Evolutionary conservation across 176 grass and related monocot genomes (phyloP), one percentile per base, ranked within the genome.

Genomic region (Eragrostis nindensis): DNA sequence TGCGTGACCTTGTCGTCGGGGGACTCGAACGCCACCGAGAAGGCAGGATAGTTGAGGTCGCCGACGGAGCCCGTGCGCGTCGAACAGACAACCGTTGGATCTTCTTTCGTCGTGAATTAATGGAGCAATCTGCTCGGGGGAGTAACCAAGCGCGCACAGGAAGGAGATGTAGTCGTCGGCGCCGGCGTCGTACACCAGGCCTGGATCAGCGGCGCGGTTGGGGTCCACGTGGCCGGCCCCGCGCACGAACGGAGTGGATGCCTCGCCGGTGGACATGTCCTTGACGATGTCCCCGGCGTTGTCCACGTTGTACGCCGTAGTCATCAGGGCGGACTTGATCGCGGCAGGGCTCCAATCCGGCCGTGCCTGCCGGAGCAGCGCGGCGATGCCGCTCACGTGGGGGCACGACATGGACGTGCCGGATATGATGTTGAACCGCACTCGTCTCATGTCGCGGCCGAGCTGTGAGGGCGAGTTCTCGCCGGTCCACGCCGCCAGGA

Each of bases 401-500:
- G 94, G 91, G 83, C 91, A 92, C 6, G 94, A 72, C 87, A 97
- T 92, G 48, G 91, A 97, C 69, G 94, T 92, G 56, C 94, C 94
- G 2, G 87, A 94, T 27, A 91, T 88, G 54, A 91, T 80, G 50
- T 94, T 91, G 75, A 91, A 57, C n/a, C 10, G 8, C 55, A 24
- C 55, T 8, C 55, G 2, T 8, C 55, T 57, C 55, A 2, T 11
- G 55, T 24, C 55, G 55, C n/a, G 11, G 55, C 24, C 55, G 2
- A 11, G 55, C 21, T 3, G 1, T 8, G 55, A 11, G 8, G 55
- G n/a, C 2, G 21, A 57, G 55, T 11, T 57, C 2, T 57, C 54
- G 0, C 54, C 54, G 0, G 55, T 57, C 55, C 55, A 57, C 21
- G 55, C 55, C 21, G 55, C 55, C 0, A 57, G 55, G 8, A 57